Conservation (phyloP, 2,329 filamentous ascomycete genomes). For the Pseudogymnoascus sp. region DNA sequence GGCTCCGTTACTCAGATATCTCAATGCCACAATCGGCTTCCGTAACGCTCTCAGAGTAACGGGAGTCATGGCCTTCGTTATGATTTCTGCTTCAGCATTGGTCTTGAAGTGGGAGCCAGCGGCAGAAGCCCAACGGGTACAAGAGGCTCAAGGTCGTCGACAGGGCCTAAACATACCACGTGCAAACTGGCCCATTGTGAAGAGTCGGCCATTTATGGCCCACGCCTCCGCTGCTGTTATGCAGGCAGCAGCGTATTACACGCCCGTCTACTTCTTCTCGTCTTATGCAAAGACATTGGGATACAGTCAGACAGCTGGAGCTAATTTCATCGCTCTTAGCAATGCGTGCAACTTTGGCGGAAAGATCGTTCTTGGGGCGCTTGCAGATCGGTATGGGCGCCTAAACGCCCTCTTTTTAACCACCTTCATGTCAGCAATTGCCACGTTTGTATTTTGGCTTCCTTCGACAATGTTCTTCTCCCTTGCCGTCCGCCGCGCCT, state of each 20-base stretch:
- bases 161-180: slow-evolving; percentile 22
- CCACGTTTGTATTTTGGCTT: slow-evolving; percentile 27
- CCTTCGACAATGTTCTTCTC: slow-evolving; percentile 13
- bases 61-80: slow-evolving; percentile 26
- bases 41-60: slow-evolving; percentile 32
- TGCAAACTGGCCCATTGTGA: slow-evolving; percentile 30
- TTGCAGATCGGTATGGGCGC: slow-evolving; percentile 33
- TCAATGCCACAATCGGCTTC: slow-evolving; percentile 27
- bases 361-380: slow-evolving; percentile 32
- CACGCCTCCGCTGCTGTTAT: slow-evolving; percentile 31
- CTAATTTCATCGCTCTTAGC: slow-evolving; percentile 34
- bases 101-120: slow-evolving; percentile 12
- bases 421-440: slow-evolving; percentile 25
- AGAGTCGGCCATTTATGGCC: slow-evolving; percentile 30
- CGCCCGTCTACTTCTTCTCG: slow-evolving; percentile 34
- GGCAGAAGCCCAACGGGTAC: slow-evolving; percentile 3
- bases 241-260: slow-evolving; percentile 33
- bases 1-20: slow-evolving; percentile 21
- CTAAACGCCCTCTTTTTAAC: slow-evolving; percentile 33
- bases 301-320: slow-evolving; percentile 30
- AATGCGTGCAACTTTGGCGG: slow-evolving; percentile 35
- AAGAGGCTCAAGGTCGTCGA: slow-evolving; percentile 4
- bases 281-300: slow-evolving; percentile 33
- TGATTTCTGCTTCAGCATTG: slow-evolving; percentile 21
- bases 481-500: neutral